Evolutionary conservation across 73 alveolate genomes (phyloP).

Genomic region (Paramecium sexaurelia): DNA sequence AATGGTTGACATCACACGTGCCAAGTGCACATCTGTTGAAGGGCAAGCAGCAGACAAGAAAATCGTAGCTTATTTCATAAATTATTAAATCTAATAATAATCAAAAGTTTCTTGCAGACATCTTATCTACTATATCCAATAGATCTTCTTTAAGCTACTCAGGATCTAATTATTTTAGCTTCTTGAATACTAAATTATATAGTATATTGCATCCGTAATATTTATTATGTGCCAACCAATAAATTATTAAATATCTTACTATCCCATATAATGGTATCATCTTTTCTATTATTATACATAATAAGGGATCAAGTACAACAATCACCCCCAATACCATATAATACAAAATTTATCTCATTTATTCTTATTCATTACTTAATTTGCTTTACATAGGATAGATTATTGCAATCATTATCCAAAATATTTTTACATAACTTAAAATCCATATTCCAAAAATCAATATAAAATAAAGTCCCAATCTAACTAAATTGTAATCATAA

Average conservation of each 20-base stretch:
- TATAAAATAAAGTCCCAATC: neutral
- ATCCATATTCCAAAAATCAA: neutral
- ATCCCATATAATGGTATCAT: neutral
- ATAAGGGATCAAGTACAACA: neutral
- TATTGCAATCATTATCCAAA: neutral
- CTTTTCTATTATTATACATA: neutral
- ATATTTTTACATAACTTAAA: neutral
- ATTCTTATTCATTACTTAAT: neutral
- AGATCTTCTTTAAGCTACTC: neutral
- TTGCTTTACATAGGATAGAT: neutral
- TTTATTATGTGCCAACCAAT: neutral
- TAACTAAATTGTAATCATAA: neutral
- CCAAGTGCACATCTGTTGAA: conserved; percentile 45
- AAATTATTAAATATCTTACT: neutral
- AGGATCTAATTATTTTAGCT: neutral
- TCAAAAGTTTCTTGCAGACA: conserved; percentile 15
- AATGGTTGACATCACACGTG: neutral
- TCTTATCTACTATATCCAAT: conserved; percentile 32
- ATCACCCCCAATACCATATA: neutral
- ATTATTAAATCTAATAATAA: neutral
- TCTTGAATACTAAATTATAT: neutral
- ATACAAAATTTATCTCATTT: neutral
- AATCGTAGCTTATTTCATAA: conserved; percentile 45
- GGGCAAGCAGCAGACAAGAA: conserved; percentile 62
- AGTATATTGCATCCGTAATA: neutral